Evolutionary conservation across 257 asterid genomes (phyloP).

Genomic region (Petunia axillaris): DNA sequence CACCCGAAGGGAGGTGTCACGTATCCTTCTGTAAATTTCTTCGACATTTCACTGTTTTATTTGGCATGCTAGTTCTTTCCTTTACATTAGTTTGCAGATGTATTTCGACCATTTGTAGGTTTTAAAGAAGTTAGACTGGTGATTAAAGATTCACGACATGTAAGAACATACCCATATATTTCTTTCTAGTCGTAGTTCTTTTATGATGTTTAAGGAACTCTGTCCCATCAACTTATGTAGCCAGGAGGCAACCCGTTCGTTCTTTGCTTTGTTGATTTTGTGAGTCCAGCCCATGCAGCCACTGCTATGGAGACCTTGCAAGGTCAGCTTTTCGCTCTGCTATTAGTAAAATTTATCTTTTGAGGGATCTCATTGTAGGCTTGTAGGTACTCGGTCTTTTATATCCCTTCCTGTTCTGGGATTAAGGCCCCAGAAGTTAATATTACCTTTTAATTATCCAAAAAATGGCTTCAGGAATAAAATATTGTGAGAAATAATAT

Average conservation of each 20-base stretch:
- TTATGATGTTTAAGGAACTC: conserved; percentile 5
- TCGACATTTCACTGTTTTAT: not conserved
- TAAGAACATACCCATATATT: conserved; percentile 39
- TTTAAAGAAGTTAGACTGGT: conserved; percentile 80
- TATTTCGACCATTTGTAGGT: conserved; percentile 90
- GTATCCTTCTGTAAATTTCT: conserved; percentile 58
- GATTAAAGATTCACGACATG: conserved; percentile 74
- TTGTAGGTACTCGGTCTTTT: conserved; percentile 4
- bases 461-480: not conserved
- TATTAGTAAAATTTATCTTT: not conserved
- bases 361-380: not conserved
- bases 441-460: not conserved
- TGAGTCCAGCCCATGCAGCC: conserved; percentile 83
- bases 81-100: conserved; percentile 59
- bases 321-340: conserved; percentile 43
- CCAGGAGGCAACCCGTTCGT: conserved; percentile 70
- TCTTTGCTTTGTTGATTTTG: conserved; percentile 84
- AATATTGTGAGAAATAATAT: no score
- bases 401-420: not conserved
- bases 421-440: not conserved
- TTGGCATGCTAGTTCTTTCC: conserved; percentile 43
- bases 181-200: not conserved
- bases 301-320: conserved; percentile 79
- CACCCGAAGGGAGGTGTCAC: conserved; percentile 83
- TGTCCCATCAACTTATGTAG: conserved; percentile 46